These are phyloP conservation scores for Paxillus rubicundulus DNA, from an alignment of 768 basidiomycete species.

Conservation along the genomic window DNA sequence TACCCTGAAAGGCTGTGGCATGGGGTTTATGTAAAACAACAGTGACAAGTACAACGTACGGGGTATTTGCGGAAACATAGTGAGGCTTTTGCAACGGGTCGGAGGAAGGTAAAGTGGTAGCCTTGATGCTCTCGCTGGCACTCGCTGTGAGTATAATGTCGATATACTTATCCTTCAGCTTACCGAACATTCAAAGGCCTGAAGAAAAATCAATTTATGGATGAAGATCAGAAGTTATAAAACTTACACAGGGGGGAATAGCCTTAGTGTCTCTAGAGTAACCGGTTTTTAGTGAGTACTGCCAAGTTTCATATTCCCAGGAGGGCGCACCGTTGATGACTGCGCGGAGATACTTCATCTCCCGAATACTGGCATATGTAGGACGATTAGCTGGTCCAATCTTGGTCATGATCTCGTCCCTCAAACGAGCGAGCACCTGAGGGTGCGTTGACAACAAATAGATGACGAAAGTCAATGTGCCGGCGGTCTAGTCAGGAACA, in stretches of 20 bases:
- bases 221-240: background rate
- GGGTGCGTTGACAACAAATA: slow-evolving; percentile 53
- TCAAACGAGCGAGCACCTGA: slow-evolving; percentile 42
- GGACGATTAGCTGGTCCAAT: slow-evolving; percentile 50
- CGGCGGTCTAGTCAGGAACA: slow-evolving; percentile 36
- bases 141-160: slow-evolving; percentile 1
- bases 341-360: slow-evolving; percentile 63
- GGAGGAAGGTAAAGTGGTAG: slow-evolving; percentile 43
- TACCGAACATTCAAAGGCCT: slow-evolving; percentile 51
- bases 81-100: slow-evolving; percentile 17
- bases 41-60: slow-evolving; percentile 9
- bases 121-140: slow-evolving; percentile 44
- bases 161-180: background rate
- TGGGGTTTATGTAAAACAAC: background rate
- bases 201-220: background rate
- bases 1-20: slow-evolving; percentile 25
- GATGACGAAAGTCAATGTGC: slow-evolving; percentile 35
- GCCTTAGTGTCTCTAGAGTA: slow-evolving; percentile 46
- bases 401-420: slow-evolving; percentile 52
- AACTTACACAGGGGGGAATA: slow-evolving; percentile 50
- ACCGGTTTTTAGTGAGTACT: background rate
- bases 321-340: slow-evolving; percentile 54
- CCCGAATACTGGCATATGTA: slow-evolving; percentile 51
- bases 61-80: slow-evolving; percentile 42
- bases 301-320: background rate